A percentile compares a stretch with the other conserved stretches of the same genome.
phyloP scores from a whole-genome alignment of 768 basidiomycete species.

The Termitomyces sp. region DNA sequence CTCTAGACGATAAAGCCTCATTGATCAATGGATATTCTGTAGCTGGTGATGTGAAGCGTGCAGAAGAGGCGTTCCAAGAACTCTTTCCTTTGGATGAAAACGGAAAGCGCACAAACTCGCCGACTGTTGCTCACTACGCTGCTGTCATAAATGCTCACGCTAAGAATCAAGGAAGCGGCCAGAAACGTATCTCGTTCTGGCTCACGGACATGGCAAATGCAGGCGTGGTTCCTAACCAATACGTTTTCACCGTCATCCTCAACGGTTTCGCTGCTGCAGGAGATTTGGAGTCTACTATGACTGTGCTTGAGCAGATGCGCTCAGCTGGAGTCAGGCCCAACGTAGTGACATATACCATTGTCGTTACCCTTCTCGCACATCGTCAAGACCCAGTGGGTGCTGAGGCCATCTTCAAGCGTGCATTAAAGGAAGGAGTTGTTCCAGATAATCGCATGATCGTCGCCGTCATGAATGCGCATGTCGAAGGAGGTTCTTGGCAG shows the following conservation, averaged over 20 bases:
- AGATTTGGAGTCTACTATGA: constrained; percentile 48
- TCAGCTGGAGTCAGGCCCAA: constrained; percentile 42
- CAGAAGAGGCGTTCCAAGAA: constrained; percentile 48
- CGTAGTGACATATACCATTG: constrained; percentile 55
- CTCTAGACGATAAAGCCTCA: constrained; percentile 32
- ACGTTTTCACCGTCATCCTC: constrained; percentile 61
- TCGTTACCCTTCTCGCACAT: constrained; percentile 64
- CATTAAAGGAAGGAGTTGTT: constrained; percentile 54
- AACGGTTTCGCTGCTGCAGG: constrained; percentile 50
- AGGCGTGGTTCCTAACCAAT: constrained; percentile 49
- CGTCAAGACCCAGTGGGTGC: constrained; percentile 62
- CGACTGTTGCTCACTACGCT: constrained; percentile 50
- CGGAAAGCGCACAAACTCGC: constrained; percentile 30
- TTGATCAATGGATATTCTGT: constrained; percentile 56
- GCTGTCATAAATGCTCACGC: constrained; percentile 55
- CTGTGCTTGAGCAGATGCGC: constrained; percentile 62
- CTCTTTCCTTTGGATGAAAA: constrained; percentile 42
- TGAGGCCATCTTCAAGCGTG: constrained; percentile 62
- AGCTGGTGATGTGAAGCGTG: constrained; percentile 34
- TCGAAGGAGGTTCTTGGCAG: constrained; percentile 76
- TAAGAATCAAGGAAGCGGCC: constrained; percentile 36
- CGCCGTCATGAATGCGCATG: constrained; percentile 78
- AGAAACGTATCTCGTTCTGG: constrained; percentile 47
- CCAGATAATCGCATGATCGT: constrained; percentile 67
- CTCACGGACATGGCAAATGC: constrained; percentile 45